Base-by-base conservation (phyloP, 441 rosid genomes). In the Geranium incanum region DNA sequence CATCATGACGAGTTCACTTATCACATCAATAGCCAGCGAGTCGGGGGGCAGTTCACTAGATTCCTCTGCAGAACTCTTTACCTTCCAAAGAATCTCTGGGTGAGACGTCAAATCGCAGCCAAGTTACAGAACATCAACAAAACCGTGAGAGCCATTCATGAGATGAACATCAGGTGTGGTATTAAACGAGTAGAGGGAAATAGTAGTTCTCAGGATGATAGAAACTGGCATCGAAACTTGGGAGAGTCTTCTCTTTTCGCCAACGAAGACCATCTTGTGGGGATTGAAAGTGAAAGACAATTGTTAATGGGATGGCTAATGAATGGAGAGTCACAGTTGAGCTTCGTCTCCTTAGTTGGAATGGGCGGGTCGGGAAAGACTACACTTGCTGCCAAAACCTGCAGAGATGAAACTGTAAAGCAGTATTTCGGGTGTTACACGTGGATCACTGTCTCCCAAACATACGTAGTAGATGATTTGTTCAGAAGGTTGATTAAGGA, bases 1-100 rank as follows among this genome's bases (percentile, higher is more conserved):
- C 81, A 76, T 75, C 41, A 70, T 78, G 84, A 80, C 37, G 82
- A 78, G 65, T 81, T 76, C 76, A 28, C 64, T 1, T 81, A 69
- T 60, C 75, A 74, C 37, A 50, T 48, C 68, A 75, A 59, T 33
- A 57, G 41, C 50, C 68, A 66, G 4, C 76, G 36, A 16, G 66
- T 39, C 23, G 60, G 68, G 72, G 15, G 33, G 3, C 63, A 55
- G 19, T 36, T 6, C 18, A 59, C 19, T 64, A 75, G 36, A n/a
- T 77, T 75, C 7, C 5, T 72, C 52, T 12, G 50, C 21, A 72
- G 72, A 66, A 74, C 19, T 0, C 0, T 74, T 62, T 70, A 36
- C 64, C 69, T 78, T 33, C 81, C 81, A 0, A 62, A 3, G 71
- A 67, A 74, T 12, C 55, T 73, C 68, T 74, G 43, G 70, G 57